Conservation (phyloP, 805 yeast genomes). For the Naumovozyma dairenensis region DNA sequence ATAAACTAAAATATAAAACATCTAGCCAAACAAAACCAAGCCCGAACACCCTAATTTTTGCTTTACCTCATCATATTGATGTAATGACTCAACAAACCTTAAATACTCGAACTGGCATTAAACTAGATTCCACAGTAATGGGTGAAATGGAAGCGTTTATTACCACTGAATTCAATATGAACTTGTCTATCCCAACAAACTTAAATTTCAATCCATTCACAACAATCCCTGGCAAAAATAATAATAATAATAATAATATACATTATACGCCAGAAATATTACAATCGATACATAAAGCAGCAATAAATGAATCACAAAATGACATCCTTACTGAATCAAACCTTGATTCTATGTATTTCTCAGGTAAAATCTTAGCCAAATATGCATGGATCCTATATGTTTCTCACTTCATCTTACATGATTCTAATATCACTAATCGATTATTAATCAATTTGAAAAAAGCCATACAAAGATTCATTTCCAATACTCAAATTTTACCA, state of each 20-base stretch:
- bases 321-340: constrained; percentile 33
- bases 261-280: constrained; percentile 26
- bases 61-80: constrained; percentile 56
- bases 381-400: constrained; percentile 80
- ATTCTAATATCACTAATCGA: constrained; percentile 39
- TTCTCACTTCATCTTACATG: constrained; percentile 53
- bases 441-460: constrained; percentile 50
- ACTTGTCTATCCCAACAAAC: constrained; percentile 35
- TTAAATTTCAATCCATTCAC: constrained; percentile 40
- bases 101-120: constrained; percentile 9
- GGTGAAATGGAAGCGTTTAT: constrained; percentile 40
- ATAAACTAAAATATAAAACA: constrained; percentile 35
- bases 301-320: constrained; percentile 28
- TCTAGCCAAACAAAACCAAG: constrained; percentile 36
- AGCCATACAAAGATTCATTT: constrained; percentile 61
- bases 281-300: constrained; percentile 27
- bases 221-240: constrained; percentile 22
- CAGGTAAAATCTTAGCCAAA: constrained; percentile 83
- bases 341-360: constrained; percentile 76
- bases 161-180: constrained; percentile 33
- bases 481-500: constrained; percentile 61
- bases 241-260: constrained; percentile 3
- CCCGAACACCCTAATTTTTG: constrained; percentile 42
- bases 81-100: constrained; percentile 32
- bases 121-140: constrained; percentile 40